Evolutionary conservation across 1,284 basidiomycete genomes (phyloP).

Genomic region (Schizophyllum commune): DNA sequence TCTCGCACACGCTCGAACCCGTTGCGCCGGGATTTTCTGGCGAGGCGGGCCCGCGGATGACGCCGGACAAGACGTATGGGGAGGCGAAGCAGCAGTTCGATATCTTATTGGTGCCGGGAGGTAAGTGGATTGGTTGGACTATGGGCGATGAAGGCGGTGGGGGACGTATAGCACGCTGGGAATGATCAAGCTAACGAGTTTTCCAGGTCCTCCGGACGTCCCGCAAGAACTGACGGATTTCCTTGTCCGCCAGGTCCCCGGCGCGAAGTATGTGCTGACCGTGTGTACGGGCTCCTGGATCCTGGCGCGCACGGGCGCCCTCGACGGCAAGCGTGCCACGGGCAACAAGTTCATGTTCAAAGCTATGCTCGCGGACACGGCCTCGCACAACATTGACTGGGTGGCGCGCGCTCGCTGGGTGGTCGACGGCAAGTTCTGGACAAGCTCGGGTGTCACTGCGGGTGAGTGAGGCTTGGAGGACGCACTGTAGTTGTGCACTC

Average conservation of each 20-base stretch:
- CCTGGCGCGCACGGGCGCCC: constrained; percentile 18
- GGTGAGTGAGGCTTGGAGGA: constrained; percentile 28
- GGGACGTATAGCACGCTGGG: neutral
- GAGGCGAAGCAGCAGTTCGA: constrained; percentile 18
- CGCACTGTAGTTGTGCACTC: too few species aligned
- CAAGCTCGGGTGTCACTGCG: too few species aligned
- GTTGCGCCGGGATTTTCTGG: constrained; percentile 10
- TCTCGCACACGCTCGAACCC: constrained; percentile 13
- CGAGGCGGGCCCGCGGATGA: constrained; percentile 8
- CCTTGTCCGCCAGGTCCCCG: constrained; percentile 17
- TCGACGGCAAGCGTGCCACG: constrained; percentile 21
- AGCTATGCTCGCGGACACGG: constrained; percentile 14
- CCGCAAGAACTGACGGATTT: constrained; percentile 17
- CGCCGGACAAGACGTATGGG: constrained; percentile 15
- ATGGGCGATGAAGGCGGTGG: neutral
- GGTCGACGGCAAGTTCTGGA: too few species aligned
- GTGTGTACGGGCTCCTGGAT: constrained; percentile 18
- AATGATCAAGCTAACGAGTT: constrained; percentile 5
- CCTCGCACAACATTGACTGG: constrained; percentile 19
- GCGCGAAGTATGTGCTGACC: constrained; percentile 18
- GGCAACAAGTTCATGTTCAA: constrained; percentile 19
- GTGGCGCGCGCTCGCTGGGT: too few species aligned
- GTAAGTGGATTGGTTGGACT: constrained; percentile 7
- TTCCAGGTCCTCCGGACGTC: constrained; percentile 5
- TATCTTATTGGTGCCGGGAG: constrained; percentile 20